Evolutionary conservation across 306 rosid species (phyloP), one percentile per base, ranked within the genome.

Genomic region (Lathyrus tuberosus): DNA sequence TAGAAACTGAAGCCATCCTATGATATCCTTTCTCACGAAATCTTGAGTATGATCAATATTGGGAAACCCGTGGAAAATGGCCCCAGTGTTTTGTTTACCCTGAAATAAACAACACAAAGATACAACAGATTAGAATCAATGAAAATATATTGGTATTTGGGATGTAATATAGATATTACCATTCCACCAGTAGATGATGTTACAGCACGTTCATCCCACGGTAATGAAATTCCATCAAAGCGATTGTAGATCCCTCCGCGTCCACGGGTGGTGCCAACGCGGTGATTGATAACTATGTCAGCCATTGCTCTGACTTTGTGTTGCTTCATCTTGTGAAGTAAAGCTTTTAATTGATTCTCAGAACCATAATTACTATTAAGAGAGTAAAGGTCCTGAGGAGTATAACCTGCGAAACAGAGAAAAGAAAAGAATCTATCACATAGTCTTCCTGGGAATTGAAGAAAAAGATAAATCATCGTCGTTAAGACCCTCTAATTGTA

Each of bases 261-360:
- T 64, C 97, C 98, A 76, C 9, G 71, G 44, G 84, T 76, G 54
- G 98, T 93, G 35, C 98, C 98, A 76, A 68, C 76, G 10, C 96
- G 96, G 69, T 93, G 98, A 83, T 93, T 93, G 78, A 93, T 84
- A 24, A 93, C 96, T 73, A 90, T 83, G 70, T 88, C 98, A 47
- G 94, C 96, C 93, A 90, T 90, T 41, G 97, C 61, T 76, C 97
- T 84, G 49, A 93, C 89, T 65, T 83, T 81, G 78, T 74, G 64
- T 28, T 88, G 88, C 76, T 82, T 90, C 91, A 93, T 62, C 79
- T 90, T 93, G 10, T 84, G 85, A 78, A 93, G 96, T 61, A 93
- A 72, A 57, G 84, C 82, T 82, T 75, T 88, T 63, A 93, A 70
- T 40, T 84, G 87, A 71, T 78, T 62, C 80, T 90, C 98, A 74